A percentile compares a stretch with the other conserved stretches of the same genome.
Conservation (phyloP, 164 flowering plant species). For the Stephania japonica region DNA sequence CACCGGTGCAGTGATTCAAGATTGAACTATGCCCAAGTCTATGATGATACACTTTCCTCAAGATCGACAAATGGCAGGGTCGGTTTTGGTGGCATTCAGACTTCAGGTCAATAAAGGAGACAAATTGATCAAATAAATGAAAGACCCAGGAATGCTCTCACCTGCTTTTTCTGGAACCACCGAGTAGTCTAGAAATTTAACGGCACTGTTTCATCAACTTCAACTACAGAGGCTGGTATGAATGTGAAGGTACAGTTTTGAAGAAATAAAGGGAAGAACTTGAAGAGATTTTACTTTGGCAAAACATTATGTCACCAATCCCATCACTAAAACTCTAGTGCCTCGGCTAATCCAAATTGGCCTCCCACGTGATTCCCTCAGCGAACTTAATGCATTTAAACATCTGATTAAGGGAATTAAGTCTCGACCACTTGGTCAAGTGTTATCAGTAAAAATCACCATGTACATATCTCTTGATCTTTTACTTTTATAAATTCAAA, state of each 20-base stretch:
- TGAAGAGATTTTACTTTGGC: background rate
- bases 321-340: too few relatives aligned
- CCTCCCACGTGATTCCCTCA: too few relatives aligned
- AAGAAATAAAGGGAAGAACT: background rate
- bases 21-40: background rate
- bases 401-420: too few relatives aligned
- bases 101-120: background rate
- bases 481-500: background rate
- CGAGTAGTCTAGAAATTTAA: background rate
- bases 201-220: background rate
- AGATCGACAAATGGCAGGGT: background rate
- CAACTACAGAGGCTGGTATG: background rate
- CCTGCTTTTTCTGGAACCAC: background rate
- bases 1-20: background rate
- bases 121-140: background rate
- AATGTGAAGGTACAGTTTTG: background rate
- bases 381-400: too few relatives aligned
- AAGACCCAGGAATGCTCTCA: slow-evolving; percentile 1
- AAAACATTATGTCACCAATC: too few relatives aligned
- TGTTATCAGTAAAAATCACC: too few relatives aligned
- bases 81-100: background rate
- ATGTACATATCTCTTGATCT: background rate
- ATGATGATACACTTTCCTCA: background rate
- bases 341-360: too few relatives aligned
- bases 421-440: too few relatives aligned